Base-by-base conservation (phyloP, 1,139 yeast genomes). In the Torulaspora globosa region DNA sequence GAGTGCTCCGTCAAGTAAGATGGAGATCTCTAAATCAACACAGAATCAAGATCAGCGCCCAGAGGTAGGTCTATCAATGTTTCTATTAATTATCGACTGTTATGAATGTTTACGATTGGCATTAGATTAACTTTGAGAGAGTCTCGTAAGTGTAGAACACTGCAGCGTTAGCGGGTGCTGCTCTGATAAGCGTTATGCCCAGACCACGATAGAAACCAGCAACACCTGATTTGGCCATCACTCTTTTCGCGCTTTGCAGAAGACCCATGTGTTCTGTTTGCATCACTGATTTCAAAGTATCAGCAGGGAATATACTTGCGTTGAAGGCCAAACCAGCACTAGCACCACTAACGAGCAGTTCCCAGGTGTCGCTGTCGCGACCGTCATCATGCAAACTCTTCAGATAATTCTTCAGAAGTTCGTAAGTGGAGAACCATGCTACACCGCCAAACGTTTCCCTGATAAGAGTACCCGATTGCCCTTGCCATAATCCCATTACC, bases 361-460 rank as follows among this genome's bases (percentile, higher is more conserved):
- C 85, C 49, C 74, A 59, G 8, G 79, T 74, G 10, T 77, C 70
- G 41, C 67, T 69, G 12, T 63, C 69, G 26, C 61, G 50, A 18
- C 49, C 51, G 24, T 47, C 50, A 14, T 36, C 27, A 26, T 58
- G 58, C 3, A 61, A 57, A 18, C 56, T 49, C 46, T 71, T 69
- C 43, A 82, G 70, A 24, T 64, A 55, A 4, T 65, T 65, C 34
- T 74, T 70, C 34, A 78, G 68, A 41, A 73, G 69, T 62, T 88
- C 96, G 63, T 88, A 88, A 28, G 92, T 79, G 0, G 96, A 94
- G 68, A 90, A 90, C 97, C 97, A 90, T 2, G 92, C 81, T 3
- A 95, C 87, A 1, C 96, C 86, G 5, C 97, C 97, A 21, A 89
- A 82, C 31, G 87, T 76, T 65, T 90, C 97, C 58, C 97, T 75